Conservation (phyloP, 306 rosid genomes). For the Begonia peltatifolia region DNA sequence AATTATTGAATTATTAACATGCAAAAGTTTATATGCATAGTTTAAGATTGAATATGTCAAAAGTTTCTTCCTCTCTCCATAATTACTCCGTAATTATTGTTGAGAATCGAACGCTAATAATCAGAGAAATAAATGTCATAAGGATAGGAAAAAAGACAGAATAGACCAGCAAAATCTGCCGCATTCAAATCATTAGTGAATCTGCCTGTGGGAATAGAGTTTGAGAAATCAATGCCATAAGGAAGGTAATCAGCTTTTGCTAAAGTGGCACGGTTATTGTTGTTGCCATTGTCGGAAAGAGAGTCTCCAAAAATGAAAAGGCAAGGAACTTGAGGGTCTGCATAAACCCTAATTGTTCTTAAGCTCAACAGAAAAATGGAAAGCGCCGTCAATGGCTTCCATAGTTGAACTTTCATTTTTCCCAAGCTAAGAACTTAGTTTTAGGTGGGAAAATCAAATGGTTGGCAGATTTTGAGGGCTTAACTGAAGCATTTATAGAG, state of each 20-base stretch:
- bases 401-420: background rate
- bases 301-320: constrained; percentile 48
- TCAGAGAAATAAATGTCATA: too few relatives aligned
- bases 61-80: too few relatives aligned
- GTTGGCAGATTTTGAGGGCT: too few relatives aligned
- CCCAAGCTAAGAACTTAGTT: background rate
- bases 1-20: background rate
- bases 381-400: background rate
- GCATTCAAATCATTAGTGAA: constrained; percentile 27
- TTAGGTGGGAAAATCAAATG: too few relatives aligned
- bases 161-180: constrained; percentile 21
- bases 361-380: background rate
- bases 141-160: background rate
- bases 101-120: too few relatives aligned
- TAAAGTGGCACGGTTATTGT: constrained; percentile 16
- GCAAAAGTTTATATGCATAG: too few relatives aligned
- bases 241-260: constrained; percentile 30
- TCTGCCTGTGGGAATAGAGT: constrained; percentile 30
- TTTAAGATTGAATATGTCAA: too few relatives aligned
- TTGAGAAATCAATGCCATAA: constrained; percentile 39
- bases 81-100: too few relatives aligned
- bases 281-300: constrained; percentile 39
- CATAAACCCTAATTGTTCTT: constrained; percentile 5
- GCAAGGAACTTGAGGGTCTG: constrained; percentile 18
- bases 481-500: too few relatives aligned